Base-by-base conservation (phyloP, 441 rosid species). In the Populus hybrid region DNA sequence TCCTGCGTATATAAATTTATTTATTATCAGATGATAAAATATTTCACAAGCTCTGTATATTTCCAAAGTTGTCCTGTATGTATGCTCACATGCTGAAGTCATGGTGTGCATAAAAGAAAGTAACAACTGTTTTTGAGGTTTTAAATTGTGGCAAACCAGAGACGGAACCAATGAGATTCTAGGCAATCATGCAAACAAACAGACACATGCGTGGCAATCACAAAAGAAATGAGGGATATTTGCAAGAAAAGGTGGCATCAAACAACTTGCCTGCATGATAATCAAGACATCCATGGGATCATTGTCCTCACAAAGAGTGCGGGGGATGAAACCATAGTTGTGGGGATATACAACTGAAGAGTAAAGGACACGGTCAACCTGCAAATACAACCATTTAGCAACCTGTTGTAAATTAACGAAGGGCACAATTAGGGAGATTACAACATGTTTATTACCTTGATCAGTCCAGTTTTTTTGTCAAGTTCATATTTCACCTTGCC, bases 301-400 rank as follows among this genome's bases (percentile, higher is more conserved):
- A 81, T 90, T 91, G 82, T 97, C 99, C 83, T 97, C 99, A 65
- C 98, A 94, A 8, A 97, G 86, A 32, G 98, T 97, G 61, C 98
- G 90, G 0, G 99, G 98, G 68, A 97, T 91, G 83, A 94, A 97
- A 78, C 99, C 99, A 82, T 97, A 94, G 88, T 97, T 97, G 89
- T 97, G 98, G 0, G 99, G 98, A 85, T 97, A 97, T 84, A 94
- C 98, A 77, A 94, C 95, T 28, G 99, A 94, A 76, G 99, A 97
- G 92, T 97, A 97, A 46, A 97, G 95, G 35, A 97, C 79, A 63
- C 99, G 98, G 69, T 97, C 98, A 75, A 97, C 98, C 98, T 96
- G 82, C 74, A 82, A 32, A 69, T 19, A 35, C 12, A 73, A 70
- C 53, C 19, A 40, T 23, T 77, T 67, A 82, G 81, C 78, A 84